These are phyloP conservation scores for Dichomitus squalens DNA, from an alignment of 1,284 basidiomycete genomes.

Conservation along the genomic window DNA sequence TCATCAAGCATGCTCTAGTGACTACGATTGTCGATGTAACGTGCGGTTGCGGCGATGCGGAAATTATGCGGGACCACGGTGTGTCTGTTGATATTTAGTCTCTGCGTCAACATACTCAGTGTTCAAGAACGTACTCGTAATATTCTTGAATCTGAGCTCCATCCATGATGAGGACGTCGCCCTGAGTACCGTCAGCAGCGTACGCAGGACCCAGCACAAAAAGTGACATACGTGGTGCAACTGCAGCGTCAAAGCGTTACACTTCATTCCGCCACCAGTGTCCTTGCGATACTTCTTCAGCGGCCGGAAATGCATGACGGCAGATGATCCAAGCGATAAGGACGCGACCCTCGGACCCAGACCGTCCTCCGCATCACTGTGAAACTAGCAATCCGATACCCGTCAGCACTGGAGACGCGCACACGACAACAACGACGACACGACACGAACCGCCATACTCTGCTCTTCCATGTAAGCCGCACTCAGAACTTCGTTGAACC, in stretches of 20 bases:
- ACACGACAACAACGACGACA: background rate
- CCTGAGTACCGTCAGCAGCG: slow-evolving; percentile 42
- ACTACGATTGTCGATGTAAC: slow-evolving; percentile 40
- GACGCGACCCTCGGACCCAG: slow-evolving; percentile 73
- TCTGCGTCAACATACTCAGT: background rate
- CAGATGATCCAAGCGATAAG: slow-evolving; percentile 70
- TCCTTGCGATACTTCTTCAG: slow-evolving; percentile 39
- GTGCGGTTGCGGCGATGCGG: slow-evolving; percentile 56
- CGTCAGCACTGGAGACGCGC: background rate
- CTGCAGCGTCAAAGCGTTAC: slow-evolving; percentile 52
- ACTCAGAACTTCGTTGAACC: slow-evolving; percentile 78
- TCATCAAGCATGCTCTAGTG: no score
- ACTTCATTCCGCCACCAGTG: slow-evolving; percentile 33
- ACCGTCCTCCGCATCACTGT: slow-evolving; percentile 74
- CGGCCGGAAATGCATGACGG: slow-evolving; percentile 73
- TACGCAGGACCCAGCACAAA: background rate
- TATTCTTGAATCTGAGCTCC: slow-evolving; percentile 63
- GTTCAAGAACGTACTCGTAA: slow-evolving; percentile 59
- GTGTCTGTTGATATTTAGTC: slow-evolving; percentile 37
- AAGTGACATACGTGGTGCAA: slow-evolving; percentile 64
- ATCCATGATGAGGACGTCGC: slow-evolving; percentile 77
- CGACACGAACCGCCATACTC: slow-evolving; percentile 71
- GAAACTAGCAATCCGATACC: slow-evolving; percentile 53
- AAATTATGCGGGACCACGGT: slow-evolving; percentile 53
- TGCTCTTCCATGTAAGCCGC: slow-evolving; percentile 83